Base-by-base conservation (phyloP, 768 basidiomycete genomes). In the Pulveroboletus frians region DNA sequence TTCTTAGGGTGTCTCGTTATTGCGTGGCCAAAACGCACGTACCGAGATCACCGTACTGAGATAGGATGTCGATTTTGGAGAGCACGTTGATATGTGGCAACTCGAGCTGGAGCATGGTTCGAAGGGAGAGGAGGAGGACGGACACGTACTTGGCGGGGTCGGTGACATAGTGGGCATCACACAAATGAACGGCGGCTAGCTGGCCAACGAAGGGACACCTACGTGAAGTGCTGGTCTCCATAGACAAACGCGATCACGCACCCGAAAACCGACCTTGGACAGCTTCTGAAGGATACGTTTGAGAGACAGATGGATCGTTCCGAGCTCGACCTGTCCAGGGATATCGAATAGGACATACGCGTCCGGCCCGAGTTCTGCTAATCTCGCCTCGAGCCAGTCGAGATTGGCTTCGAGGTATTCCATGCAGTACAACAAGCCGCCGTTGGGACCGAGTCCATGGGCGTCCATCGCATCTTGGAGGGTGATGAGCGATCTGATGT, bases 21-120 rank as follows among this genome's bases (percentile, higher is more conserved):
- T 31, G 21, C 34, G 27, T n/a, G 30, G 13, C 30, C 14, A 15
- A 39, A 39, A 15, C 42, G n/a, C 4, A 64, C 78, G 39, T 59
- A 94, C 94, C 90, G 37, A 98, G 76, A 52, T 95, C 91, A 10
- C 96, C 96, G 53, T 95, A 94, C 55, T 86, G 81, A 15, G 78
- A 74, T 15, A 99, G 73, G n/a, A 97, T 72, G 69, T 99, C 96
- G 47, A 98, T 76, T 69, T 99, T 99, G 9, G 92, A 94, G 13
- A 99, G 75, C 3, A 99, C 96, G 62, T 99, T 98, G 70, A 99
- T 76, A 64, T 98, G 96, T 0, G 96, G 96, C n/a, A 98, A 78
- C 61, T 96, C 96, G 47, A 99, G 78, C 61, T 97, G 94, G n/a
- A 99, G 76, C 96, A 98, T 98, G 14, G 95, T 90, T 42, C 96